A percentile compares a stretch with the other conserved stretches of the same genome.
Evolutionary conservation across 495 filamentous ascomycete genomes (phyloP).

Genomic region (Penicillium ucsense): DNA sequence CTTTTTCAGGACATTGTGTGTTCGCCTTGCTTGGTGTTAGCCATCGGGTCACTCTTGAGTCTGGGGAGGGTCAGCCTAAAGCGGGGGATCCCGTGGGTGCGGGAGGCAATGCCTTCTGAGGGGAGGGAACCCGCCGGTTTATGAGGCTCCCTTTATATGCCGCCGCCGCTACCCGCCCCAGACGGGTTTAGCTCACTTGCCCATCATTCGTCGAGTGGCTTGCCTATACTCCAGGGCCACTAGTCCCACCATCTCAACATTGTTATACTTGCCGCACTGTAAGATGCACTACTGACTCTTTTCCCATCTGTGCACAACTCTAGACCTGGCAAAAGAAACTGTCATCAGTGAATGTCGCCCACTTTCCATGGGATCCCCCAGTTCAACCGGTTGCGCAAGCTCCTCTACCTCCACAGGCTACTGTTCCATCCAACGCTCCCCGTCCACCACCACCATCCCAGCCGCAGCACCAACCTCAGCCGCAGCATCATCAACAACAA

Average conservation of each 20-base stretch:
- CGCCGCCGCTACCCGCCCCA: constrained; percentile 27
- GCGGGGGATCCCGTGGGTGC: constrained; percentile 26
- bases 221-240: background rate
- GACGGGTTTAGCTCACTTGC: constrained; percentile 23
- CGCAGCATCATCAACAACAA: too few species aligned
- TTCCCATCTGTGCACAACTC: constrained; percentile 1
- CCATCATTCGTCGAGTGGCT: constrained; percentile 8
- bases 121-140: constrained; percentile 20
- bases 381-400: constrained; percentile 35
- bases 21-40: too few species aligned
- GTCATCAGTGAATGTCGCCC: constrained; percentile 66
- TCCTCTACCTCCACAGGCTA: constrained; percentile 34
- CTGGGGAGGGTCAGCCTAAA: constrained; percentile 16
- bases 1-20: too few species aligned
- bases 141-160: constrained; percentile 36
- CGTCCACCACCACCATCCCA: constrained; percentile 28
- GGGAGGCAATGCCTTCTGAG: constrained; percentile 32
- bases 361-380: constrained; percentile 91
- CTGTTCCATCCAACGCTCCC: constrained; percentile 53
- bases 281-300: too few species aligned
- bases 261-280: constrained; percentile 7
- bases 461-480: too few species aligned
- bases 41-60: background rate
- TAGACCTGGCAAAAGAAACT: constrained; percentile 93
- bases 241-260: background rate